Evolutionary conservation across 1,139 yeast species (phyloP).

Genomic region (Suhomyces anneliseae): DNA sequence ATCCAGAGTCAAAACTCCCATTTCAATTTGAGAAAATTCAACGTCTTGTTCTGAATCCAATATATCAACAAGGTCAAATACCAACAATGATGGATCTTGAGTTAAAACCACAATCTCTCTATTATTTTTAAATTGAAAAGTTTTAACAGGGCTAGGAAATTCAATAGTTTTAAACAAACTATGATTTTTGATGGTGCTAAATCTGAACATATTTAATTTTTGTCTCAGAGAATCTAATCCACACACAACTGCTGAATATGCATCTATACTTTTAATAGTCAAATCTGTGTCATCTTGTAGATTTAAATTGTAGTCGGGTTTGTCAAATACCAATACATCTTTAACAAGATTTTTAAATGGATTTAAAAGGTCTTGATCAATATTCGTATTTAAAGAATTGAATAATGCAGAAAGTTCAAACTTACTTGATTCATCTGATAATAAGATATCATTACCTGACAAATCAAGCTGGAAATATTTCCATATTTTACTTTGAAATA

Average conservation of each 20-base stretch:
- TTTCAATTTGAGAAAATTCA: constrained; percentile 1
- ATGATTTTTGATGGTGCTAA: neutral
- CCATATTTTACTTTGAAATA: constrained; percentile 27
- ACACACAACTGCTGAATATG: constrained; percentile 4
- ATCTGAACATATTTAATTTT: constrained; percentile 1
- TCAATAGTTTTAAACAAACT: neutral
- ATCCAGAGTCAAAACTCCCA: constrained; percentile 6
- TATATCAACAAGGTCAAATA: constrained; percentile 11
- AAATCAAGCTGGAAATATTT: constrained; percentile 25
- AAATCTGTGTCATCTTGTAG: neutral
- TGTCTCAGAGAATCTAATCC: constrained; percentile 6
- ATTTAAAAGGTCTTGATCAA: constrained; percentile 13
- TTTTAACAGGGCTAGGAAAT: constrained; percentile 5
- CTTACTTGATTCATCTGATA: constrained; percentile 1
- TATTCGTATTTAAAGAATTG: constrained; percentile 8
- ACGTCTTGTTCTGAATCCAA: constrained; percentile 1
- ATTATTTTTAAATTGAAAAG: constrained; percentile 17
- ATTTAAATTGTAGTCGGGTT: neutral
- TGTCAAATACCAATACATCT: constrained; percentile 8
- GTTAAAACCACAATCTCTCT: constrained; percentile 16
- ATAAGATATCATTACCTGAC: constrained; percentile 18
- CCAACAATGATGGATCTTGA: constrained; percentile 6
- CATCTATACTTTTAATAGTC: constrained; percentile 3
- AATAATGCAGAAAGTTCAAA: constrained; percentile 12
- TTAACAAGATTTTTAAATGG: constrained; percentile 18